Evolutionary conservation across 768 basidiomycete genomes (phyloP), one percentile per base, ranked within the genome.

Genomic region (Trametes cinnabarina): DNA sequence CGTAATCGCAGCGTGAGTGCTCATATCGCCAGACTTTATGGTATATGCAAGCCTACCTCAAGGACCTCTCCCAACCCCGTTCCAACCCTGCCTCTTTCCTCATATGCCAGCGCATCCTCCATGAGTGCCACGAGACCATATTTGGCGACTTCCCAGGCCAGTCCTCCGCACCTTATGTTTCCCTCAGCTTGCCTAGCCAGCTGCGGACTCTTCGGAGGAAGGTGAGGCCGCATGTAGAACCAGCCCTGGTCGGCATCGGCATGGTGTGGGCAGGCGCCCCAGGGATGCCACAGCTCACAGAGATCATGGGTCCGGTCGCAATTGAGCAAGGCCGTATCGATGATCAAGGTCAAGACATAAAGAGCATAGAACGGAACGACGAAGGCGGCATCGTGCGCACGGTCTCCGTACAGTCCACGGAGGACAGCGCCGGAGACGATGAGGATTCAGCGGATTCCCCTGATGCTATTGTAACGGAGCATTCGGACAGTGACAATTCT

Each of bases 1-100:
- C 41, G 34, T 65, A 51, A 48, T 52, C 60, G 7, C 2, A 4
- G 23, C 47, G 22, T 11, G 22, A 8, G 7, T 41, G 7, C 3
- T 40, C 9, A 58, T 57, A 51, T 69, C 62, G 46, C 8, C 69
- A 95, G 94, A 98, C 97, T 0, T 75, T 99, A 43, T 98, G 96
- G 94, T 97, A 95, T 74, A 95, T 98, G 89, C 97, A 98, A 82
- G 92, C 96, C 15, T 86, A 90, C 25, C 79, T 99, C 19, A 84
- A 83, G 56, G 97, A 99, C 72, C 78, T 98, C 8, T 81, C 87
- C 0, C 65, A 73, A 43, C 61, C 66, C 35, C 79, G 76, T 14
- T 80, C 85, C 50, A 81, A 84, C 47, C 87, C 92, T 3, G 82
- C 76, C 41, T 92, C 94, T 0, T 98, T 98, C 73, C 76, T 84